Base-by-base conservation (phyloP, 2,329 filamentous ascomycete genomes). In the Sphaerulina musiva region DNA sequence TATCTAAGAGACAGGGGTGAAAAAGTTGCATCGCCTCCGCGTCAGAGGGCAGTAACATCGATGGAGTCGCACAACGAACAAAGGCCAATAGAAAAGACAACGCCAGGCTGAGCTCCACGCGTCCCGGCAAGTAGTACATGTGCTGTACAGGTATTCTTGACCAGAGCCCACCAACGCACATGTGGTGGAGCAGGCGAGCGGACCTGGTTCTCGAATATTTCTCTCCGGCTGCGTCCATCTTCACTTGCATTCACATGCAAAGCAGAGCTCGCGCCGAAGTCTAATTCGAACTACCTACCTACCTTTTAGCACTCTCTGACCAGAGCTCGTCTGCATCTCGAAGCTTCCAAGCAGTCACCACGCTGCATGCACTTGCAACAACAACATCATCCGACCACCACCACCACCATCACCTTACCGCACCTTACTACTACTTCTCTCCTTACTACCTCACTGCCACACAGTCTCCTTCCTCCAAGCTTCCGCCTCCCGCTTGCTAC, bases 21-120 rank as follows among this genome's bases (percentile, higher is more conserved):
- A 50, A 50, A 50, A 50, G 48, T 44, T 44, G 48, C 34, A 38
- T 38, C 34, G 34, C 34, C 6, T 38, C 34, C 43, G 48, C 48
- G 48, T 50, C 48, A 50, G 48, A 43, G 31, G 7, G 36, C 39
- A 50, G 34, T 34, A 17, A 36, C 42, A 20, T 12, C 8, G 14
- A 36, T 26, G 38, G 31, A 47, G 45, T 34, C 31, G 20, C n/a
- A 34, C 36, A 48, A 14, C 20, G 10, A 31, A 20, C 14, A 6
- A n/a, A 14, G 31, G 14, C 29, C 31, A 47, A 44, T 47, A 36
- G 23, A 14, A 38, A 17, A 31, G 31, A n/a, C 45, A 38, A 26
- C 9, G 12, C 9, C 46, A 32, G 14, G 34, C 36, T 26, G 38
- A 32, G 47, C 38, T 42, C 47, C 39, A 34, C 39, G 38, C 39